Base-by-base conservation (phyloP, 1,284 basidiomycete species). In the Sanghuangporus sanghuang region DNA sequence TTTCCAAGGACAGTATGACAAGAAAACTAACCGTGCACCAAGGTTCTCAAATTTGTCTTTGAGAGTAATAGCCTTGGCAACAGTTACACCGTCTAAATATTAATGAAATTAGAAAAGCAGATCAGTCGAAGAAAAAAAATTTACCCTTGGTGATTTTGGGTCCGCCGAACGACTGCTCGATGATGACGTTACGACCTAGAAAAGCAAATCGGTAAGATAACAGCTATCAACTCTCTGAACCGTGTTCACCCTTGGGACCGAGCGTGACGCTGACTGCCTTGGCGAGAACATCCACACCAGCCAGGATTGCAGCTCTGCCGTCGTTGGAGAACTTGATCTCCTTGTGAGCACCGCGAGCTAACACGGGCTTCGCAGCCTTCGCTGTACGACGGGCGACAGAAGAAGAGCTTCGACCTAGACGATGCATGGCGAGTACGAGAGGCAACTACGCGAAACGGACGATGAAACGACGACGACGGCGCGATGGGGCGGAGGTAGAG, bases 21-120 rank as follows among this genome's bases (percentile, higher is more conserved):
- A 48, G 39, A 14, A 44, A 21, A 72, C 89, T 71, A 78, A 95
- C 90, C 95, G 90, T 73, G 96, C 96, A 76, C 96, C 95, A 65
- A 98, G 89, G 83, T 98, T 98, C 84, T 99, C 95, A 72, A 98
- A 98, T 80, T 96, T 97, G 87, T 98, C 95, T 79, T 98, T 90
- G 73, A 98, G 85, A 11, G 88, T 83, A 73, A 98, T 96, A 27
- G 95, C 82, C 82, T 97, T 98, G 67, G 96, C 96, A 50, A 99
- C 96, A 48, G 96, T 97, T 35, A 98, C 96, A 88, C 96, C 96
- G 75, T 98, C 95, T 91, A 18, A 42, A 58, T 35, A 52, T 44
- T 3, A 36, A 32, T 18, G 27, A n/a, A 12, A 1, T 11, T 6
- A 27, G 14, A 5, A 59, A 42, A 23, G 18, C 7, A 44, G 23